Conservation (phyloP, 73 alveolate species). For the Durusdinium trenchii region DNA sequence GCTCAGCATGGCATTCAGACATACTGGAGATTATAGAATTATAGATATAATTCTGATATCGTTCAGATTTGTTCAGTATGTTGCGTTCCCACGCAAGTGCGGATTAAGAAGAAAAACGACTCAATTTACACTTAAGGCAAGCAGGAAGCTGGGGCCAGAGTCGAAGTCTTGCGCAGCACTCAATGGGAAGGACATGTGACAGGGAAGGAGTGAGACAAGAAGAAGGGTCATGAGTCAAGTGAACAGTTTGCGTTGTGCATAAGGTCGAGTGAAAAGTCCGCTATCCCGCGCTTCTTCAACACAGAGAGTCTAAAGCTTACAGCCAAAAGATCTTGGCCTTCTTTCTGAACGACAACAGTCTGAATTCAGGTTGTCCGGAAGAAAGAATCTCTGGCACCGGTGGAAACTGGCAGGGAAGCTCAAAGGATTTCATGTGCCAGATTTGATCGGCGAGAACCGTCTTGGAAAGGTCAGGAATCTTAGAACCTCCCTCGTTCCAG, state of each 20-base stretch:
- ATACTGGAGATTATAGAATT: too few species aligned
- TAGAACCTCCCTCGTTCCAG: conserved; percentile 50
- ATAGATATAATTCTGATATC: too few species aligned
- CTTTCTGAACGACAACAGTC: neutral
- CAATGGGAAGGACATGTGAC: neutral
- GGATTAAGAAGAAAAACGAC: neutral
- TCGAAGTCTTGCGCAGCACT: neutral
- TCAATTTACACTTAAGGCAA: conserved; percentile 4
- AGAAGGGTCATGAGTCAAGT: neutral
- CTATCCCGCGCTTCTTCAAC: conserved; percentile 83
- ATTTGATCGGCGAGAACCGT: neutral
- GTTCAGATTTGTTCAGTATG: too few species aligned
- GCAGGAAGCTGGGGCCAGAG: conserved; percentile 22
- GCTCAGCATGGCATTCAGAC: neutral
- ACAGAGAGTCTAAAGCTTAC: conserved; percentile 14
- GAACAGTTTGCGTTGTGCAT: neutral
- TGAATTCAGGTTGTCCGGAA: conserved; percentile 1
- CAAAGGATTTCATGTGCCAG: neutral
- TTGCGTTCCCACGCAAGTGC: too few species aligned
- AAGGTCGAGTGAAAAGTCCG: conserved; percentile 18
- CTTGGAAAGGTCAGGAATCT: conserved; percentile 30
- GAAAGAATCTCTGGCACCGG: conserved; percentile 47
- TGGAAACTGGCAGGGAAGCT: conserved; percentile 30
- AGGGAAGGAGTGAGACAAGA: neutral
- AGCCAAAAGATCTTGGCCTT: neutral